Base-by-base conservation (phyloP, 2,329 filamentous ascomycete genomes). In the Calonectria ilicicola region DNA sequence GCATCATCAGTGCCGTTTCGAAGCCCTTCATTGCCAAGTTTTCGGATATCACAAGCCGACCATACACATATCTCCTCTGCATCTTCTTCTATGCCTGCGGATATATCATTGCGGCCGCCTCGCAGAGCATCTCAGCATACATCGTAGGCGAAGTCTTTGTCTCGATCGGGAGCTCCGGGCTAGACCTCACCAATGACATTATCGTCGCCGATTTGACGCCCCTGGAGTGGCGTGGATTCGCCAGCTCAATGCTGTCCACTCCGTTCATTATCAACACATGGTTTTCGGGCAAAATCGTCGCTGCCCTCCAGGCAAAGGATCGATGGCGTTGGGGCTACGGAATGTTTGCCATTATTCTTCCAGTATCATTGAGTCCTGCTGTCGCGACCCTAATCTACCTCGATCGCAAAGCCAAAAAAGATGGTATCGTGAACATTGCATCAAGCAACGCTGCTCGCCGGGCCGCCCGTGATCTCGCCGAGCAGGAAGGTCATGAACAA, bases 21-120 rank as follows among this genome's bases (percentile, higher is more conserved):
- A 92, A 92, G 77, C 90, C 90, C 19, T 90, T 89, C 12, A 88
- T 91, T 81, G 89, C 89, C 65, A 92, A 92, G 80, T 83, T 92
- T 44, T 89, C 90, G 8, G 89, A 92, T 76, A 89, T 92, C 9
- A 91, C 91, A 66, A 90, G 90, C 29, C 87, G 91, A 29, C 88
- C 90, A n/a, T 88, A 91, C 79, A 90, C 90, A 2, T 92, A 92
- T 77, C 83, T 85, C 19, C 79, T 92, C 19, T 87, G 88, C 2
- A 86, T 92, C 23, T 74, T 86, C 23, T 84, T 91, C 56, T 91
- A 89, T 77, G 84, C 88, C 1, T 76, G 91, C 12, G 88, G 90
- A 0, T 92, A 91, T 77, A 87, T 91, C 27, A 85, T 91, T 70
- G 89, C 89, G 77, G 90, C 91, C 2, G 86, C 87, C 0, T 88